These are phyloP conservation scores for Verticillium dahliae DNA, from an alignment of 2,329 filamentous ascomycete genomes.

Conservation along the genomic window DNA sequence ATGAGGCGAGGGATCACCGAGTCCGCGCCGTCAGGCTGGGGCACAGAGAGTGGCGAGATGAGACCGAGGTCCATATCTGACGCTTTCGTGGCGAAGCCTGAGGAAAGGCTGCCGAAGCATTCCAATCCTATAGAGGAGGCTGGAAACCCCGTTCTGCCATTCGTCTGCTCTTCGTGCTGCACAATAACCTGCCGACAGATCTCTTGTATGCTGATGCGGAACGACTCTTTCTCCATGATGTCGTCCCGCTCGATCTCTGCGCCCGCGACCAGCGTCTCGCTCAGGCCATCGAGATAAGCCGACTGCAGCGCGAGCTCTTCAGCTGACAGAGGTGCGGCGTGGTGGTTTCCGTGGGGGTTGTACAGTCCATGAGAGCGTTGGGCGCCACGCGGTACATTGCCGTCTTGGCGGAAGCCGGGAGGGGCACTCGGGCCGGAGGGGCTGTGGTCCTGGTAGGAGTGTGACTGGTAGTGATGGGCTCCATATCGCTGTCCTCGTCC, in stretches of 20 bases:
- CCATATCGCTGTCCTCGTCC: background rate
- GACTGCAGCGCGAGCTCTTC: slow-evolving; percentile 45
- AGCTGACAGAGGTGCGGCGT: slow-evolving; percentile 16
- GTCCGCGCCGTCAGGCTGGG: slow-evolving; percentile 44
- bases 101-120: slow-evolving; percentile 76
- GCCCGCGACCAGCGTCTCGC: slow-evolving; percentile 40
- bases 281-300: slow-evolving; percentile 41
- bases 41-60: slow-evolving; percentile 54
- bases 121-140: slow-evolving; percentile 57
- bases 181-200: slow-evolving; percentile 56
- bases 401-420: background rate
- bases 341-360: slow-evolving; percentile 19
- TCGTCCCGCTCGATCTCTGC: slow-evolving; percentile 60
- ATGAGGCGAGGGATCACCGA: slow-evolving; percentile 66
- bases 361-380: slow-evolving; percentile 15
- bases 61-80: slow-evolving; percentile 88
- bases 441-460: background rate
- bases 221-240: slow-evolving; percentile 63
- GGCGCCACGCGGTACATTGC: background rate
- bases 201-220: slow-evolving; percentile 57
- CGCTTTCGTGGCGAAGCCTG: slow-evolving; percentile 80
- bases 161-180: slow-evolving; percentile 37
- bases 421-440: background rate
- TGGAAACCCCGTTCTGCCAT: slow-evolving; percentile 31
- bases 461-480: background rate